Conservation (phyloP, 352 stramenopile species). For the Hyphochytrium catenoides region DNA sequence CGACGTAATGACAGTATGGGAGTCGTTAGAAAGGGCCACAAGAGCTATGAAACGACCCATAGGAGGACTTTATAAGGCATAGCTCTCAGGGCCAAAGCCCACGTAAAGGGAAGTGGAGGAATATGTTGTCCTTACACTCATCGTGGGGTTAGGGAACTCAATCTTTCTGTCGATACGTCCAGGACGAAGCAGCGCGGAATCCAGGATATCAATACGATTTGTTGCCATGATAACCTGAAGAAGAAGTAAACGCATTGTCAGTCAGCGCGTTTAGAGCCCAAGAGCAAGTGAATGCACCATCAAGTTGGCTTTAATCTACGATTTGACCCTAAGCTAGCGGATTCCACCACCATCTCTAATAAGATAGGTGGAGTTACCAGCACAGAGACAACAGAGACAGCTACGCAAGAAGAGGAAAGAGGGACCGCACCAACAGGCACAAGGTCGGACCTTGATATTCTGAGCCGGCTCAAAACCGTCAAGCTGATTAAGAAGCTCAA, state of each 20-base stretch:
- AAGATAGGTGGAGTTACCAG: too few relatives aligned
- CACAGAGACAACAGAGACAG: too few relatives aligned
- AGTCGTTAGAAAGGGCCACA: too few relatives aligned
- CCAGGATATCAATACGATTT: conserved; percentile 97
- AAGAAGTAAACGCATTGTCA: conserved; percentile 18
- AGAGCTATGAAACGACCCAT: conserved; percentile 11
- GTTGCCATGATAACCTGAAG: conserved; percentile 88
- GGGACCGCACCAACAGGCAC: too few relatives aligned
- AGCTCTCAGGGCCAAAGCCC: not conserved
- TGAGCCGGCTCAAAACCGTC: conserved; percentile 86
- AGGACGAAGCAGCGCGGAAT: conserved; percentile 83
- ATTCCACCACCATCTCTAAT: too few relatives aligned
- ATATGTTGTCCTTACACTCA: conserved; percentile 26
- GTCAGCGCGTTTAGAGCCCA: too few relatives aligned
- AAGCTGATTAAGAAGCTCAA: conserved; percentile 96
- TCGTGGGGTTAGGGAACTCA: conserved; percentile 96
- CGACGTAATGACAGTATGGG: too few relatives aligned
- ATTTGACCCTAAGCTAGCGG: too few relatives aligned
- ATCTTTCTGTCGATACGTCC: conserved; percentile 98
- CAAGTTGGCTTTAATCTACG: too few relatives aligned
- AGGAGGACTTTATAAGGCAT: conserved; percentile 10
- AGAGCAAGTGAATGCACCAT: too few relatives aligned
- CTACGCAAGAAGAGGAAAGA: too few relatives aligned
- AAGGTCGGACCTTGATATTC: conserved; percentile 94
- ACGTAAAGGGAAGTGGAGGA: not conserved